Conservation (phyloP, 169 alveolate genomes). For the Eimeria zaria region DNA sequence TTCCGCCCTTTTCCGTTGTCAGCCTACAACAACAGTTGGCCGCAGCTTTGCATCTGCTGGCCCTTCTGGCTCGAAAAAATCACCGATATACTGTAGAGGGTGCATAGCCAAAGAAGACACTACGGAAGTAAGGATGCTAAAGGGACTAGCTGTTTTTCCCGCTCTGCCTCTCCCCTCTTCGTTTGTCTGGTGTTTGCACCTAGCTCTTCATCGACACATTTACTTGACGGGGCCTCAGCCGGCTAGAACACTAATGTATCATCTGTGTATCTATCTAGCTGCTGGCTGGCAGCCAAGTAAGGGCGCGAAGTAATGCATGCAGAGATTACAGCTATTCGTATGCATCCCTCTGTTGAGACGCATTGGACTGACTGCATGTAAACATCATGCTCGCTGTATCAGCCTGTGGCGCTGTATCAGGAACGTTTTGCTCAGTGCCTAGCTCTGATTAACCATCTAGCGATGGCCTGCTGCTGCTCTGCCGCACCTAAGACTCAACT, state of each 20-base stretch:
- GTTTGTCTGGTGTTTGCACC: neutral
- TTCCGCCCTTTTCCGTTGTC: constrained; percentile 37
- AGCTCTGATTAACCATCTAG: constrained; percentile 4
- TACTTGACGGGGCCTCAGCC: neutral
- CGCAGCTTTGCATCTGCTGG: constrained; percentile 26
- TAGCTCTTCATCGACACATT: neutral
- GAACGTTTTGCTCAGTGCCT: neutral
- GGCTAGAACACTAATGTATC: neutral
- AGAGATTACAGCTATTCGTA: neutral
- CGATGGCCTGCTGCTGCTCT: neutral
- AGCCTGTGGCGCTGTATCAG: neutral
- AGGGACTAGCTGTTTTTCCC: neutral
- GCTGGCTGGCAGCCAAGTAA: neutral
- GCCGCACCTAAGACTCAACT: neutral
- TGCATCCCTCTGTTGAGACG: neutral
- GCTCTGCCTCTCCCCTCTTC: neutral
- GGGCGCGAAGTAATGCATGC: neutral
- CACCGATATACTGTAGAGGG: neutral
- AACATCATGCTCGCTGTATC: neutral
- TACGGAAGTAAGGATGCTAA: neutral
- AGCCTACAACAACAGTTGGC: constrained; percentile 28
- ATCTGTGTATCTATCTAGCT: neutral
- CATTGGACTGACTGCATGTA: neutral
- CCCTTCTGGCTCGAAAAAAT: neutral
- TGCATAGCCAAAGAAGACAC: neutral